These are phyloP conservation scores for Eutypa lata DNA, from an alignment of 2,329 filamentous ascomycete species.

Conservation along the genomic window DNA sequence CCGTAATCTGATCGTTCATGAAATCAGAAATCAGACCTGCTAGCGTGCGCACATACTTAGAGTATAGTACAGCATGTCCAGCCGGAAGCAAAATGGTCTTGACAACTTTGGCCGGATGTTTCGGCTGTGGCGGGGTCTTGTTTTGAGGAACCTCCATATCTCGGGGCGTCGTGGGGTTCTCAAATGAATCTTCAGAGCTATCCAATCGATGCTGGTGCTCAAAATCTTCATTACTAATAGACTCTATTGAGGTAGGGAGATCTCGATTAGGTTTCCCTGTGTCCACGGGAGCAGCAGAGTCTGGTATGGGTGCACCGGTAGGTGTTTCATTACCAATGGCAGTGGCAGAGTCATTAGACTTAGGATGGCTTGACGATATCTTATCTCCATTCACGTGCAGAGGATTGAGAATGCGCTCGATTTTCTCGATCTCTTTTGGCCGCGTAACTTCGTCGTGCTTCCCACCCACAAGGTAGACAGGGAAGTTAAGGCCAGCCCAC, in stretches of 20 bases:
- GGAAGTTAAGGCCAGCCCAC: constrained; percentile 71
- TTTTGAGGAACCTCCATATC: constrained; percentile 39
- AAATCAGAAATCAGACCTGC: constrained; percentile 83
- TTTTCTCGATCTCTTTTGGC: constrained; percentile 66
- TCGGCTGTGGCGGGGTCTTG: constrained; percentile 45
- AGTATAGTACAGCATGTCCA: constrained; percentile 83
- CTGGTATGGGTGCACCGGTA: constrained; percentile 29
- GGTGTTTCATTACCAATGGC: background rate
- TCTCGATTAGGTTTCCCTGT: constrained; percentile 28
- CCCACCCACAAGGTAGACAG: constrained; percentile 76
- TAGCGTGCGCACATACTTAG: constrained; percentile 69
- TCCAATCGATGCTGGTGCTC: constrained; percentile 18
- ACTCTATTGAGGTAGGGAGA: constrained; percentile 34
- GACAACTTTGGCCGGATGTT: constrained; percentile 52
- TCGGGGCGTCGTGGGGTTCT: constrained; percentile 45
- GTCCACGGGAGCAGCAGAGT: constrained; percentile 47
- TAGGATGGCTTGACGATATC: background rate
- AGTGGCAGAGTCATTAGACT: constrained; percentile 1
- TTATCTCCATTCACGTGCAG: constrained; percentile 5
- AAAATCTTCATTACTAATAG: constrained; percentile 38
- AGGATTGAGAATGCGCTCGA: constrained; percentile 43
- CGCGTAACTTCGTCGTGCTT: constrained; percentile 74
- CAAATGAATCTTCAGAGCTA: constrained; percentile 25
- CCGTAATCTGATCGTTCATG: constrained; percentile 69
- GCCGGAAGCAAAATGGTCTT: constrained; percentile 69